phyloP scores from a whole-genome alignment of 345 rosid genomes.

The Linum tenue region DNA sequence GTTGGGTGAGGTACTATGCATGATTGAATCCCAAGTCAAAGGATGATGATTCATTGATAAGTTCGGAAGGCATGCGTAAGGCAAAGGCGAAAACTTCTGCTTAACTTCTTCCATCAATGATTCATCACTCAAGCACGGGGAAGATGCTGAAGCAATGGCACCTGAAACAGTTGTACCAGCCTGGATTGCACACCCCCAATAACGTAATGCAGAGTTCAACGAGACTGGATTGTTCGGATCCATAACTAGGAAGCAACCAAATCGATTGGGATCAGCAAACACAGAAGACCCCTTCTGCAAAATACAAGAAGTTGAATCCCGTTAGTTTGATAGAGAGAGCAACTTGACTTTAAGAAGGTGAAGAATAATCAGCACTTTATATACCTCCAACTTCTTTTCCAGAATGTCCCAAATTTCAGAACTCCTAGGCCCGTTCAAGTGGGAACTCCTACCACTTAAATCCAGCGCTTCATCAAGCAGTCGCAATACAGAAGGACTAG shows the following conservation, averaged over 20 bases:
- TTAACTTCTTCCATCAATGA: constrained; percentile 21
- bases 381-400: constrained; percentile 65
- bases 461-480: constrained; percentile 62
- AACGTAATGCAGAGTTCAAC: constrained; percentile 55
- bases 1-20: constrained; percentile 25
- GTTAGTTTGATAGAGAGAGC: neutral
- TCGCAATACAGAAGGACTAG: constrained; percentile 61
- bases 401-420: constrained; percentile 66
- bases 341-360: neutral
- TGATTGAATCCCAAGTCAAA: constrained; percentile 50
- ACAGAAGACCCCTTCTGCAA: constrained; percentile 58
- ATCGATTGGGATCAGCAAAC: constrained; percentile 35
- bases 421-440: constrained; percentile 42
- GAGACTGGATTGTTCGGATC: constrained; percentile 51
- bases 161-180: constrained; percentile 72
- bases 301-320: constrained; percentile 12
- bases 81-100: constrained; percentile 48
- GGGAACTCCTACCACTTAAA: constrained; percentile 37
- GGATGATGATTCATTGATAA: constrained; percentile 21
- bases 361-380: neutral
- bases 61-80: constrained; percentile 50
- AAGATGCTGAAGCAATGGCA: constrained; percentile 32
- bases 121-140: constrained; percentile 22
- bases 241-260: constrained; percentile 59
- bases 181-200: constrained; percentile 81